Evolutionary conservation across 352 stramenopile genomes (phyloP).

Genomic region (Phytophthora tubulina): DNA sequence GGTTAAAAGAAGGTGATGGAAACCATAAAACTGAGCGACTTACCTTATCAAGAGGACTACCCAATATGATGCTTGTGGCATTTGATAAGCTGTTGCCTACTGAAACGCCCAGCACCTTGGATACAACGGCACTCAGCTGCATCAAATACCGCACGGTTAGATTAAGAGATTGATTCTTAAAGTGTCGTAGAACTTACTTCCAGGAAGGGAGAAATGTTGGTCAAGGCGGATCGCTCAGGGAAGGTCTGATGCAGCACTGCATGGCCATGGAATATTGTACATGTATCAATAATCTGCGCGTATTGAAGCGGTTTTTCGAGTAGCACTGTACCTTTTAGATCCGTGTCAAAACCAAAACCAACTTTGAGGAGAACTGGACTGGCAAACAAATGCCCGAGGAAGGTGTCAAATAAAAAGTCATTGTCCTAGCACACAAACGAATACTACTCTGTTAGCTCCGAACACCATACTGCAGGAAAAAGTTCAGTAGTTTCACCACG

Average conservation of each 20-base stretch:
- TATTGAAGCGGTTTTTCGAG: neutral
- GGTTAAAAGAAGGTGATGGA: neutral
- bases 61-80: conserved; percentile 52
- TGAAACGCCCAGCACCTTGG: conserved; percentile 43
- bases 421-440: conserved; percentile 43
- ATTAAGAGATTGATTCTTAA: neutral
- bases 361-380: conserved; percentile 54
- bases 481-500: conserved; percentile 5
- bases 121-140: conserved; percentile 51
- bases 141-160: conserved; percentile 8
- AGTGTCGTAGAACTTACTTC: conserved; percentile 38
- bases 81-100: conserved; percentile 71
- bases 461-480: neutral
- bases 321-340: conserved; percentile 64
- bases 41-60: conserved; percentile 75
- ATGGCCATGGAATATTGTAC: neutral
- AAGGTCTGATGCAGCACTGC: conserved; percentile 80
- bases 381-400: conserved; percentile 53
- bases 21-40: neutral
- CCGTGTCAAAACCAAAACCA: conserved; percentile 77
- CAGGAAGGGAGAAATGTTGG: conserved; percentile 52
- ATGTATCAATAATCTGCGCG: neutral
- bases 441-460: neutral
- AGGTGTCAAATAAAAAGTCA: conserved; percentile 57
- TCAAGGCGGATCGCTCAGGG: conserved; percentile 54